phyloP scores from a whole-genome alignment of 1,139 yeast species.

The Torulaspora globosa region DNA sequence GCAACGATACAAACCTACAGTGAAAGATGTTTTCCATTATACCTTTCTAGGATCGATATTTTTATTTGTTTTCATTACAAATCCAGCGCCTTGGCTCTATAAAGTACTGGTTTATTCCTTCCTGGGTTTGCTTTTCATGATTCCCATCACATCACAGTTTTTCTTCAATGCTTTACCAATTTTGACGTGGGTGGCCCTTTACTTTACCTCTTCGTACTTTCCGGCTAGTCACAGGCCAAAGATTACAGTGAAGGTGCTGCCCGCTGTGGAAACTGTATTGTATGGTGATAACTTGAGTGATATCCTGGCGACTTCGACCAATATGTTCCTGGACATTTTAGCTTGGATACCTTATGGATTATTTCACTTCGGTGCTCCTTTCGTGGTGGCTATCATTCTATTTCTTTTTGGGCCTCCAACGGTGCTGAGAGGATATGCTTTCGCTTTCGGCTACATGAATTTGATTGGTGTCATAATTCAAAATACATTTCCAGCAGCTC shows the following conservation, averaged over 20 bases:
- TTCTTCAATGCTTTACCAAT: constrained; percentile 83
- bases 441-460: constrained; percentile 98
- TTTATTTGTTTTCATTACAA: constrained; percentile 44
- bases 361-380: constrained; percentile 85
- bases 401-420: constrained; percentile 94
- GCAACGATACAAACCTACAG: constrained; percentile 47
- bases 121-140: constrained; percentile 41
- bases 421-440: constrained; percentile 77
- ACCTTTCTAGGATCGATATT: constrained; percentile 48
- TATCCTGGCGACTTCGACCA: constrained; percentile 73
- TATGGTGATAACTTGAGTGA: constrained; percentile 92
- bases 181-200: constrained; percentile 81
- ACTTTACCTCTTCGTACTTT: constrained; percentile 73
- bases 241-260: constrained; percentile 83
- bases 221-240: constrained; percentile 81
- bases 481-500: constrained; percentile 87
- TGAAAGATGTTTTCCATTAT: constrained; percentile 50
- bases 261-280: constrained; percentile 89
- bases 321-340: constrained; percentile 64
- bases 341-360: constrained; percentile 98
- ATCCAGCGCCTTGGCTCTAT: constrained; percentile 37
- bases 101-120: constrained; percentile 32
- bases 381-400: constrained; percentile 72
- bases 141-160: constrained; percentile 82
- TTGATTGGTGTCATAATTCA: constrained; percentile 79